Base-by-base conservation (phyloP, 2,329 filamentous ascomycete species). In the Tricladium varicosporioides region DNA sequence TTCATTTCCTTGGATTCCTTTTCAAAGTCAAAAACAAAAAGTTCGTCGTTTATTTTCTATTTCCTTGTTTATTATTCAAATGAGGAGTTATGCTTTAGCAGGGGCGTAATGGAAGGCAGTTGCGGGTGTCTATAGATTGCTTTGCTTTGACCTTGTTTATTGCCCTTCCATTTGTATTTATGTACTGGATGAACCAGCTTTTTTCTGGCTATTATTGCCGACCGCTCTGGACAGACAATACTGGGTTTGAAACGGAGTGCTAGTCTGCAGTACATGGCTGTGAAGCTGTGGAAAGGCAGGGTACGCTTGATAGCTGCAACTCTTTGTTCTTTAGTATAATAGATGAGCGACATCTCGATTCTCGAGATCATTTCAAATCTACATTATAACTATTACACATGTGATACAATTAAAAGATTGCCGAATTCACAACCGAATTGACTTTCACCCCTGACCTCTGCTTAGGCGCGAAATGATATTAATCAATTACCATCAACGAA, bases 51-150 rank as follows among this genome's bases (percentile, higher is more conserved):
- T n/a, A n/a, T 49, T 42, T 15, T 48, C 18, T 40, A 3, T 48
- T 54, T 53, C 16, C 18, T 40, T 54, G 27, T 54, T 42, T 27
- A 27, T 32, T 43, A 43, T 43, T 43, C 27, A 11, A 27, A 27
- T 7, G 22, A 27, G 31, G 15, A 36, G 31, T 33, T 45, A 11
- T 10, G 16, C 16, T 49, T 13, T 15, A 16, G 14, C 2, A 33
- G 18, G 42, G 52, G 45, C 33, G 52, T 48, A 31, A 46, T 18
- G 11, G 22, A n/a, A 11, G n/a, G n/a, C 11, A 27, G 22, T 15
- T n/a, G 19, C 16, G 43, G 44, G 32, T 49, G 52, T 49, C 48
- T 22, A 54, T 54, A 54, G 52, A 54, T 48, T 54, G 45, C 43
- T 13, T 47, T n/a, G 15, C 13, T 42, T 51, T 42, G 22, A 18